Conservation (phyloP, 495 filamentous ascomycete species). For the Cetradonia linearis region DNA sequence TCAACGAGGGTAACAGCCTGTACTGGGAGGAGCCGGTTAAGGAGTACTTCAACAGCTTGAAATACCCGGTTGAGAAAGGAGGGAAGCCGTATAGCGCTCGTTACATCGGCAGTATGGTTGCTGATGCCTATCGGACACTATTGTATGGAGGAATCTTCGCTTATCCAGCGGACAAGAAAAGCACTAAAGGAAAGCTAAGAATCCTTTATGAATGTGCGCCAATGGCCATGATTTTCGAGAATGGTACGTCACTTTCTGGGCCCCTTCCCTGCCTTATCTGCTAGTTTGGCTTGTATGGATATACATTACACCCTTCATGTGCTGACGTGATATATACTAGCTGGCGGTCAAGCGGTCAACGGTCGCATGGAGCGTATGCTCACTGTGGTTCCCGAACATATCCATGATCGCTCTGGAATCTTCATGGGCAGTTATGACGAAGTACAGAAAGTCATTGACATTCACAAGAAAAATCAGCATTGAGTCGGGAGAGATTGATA, state of each 20-base stretch:
- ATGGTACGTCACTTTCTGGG: constrained; percentile 49
- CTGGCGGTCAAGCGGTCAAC: constrained; percentile 85
- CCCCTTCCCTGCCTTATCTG: background rate
- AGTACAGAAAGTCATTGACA: constrained; percentile 85
- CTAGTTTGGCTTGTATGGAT: background rate
- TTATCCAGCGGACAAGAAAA: constrained; percentile 96
- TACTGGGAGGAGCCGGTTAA: constrained; percentile 92
- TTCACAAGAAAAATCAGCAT: constrained; percentile 40
- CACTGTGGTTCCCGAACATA: constrained; percentile 79
- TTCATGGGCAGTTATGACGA: constrained; percentile 92
- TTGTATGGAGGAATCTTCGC: constrained; percentile 96
- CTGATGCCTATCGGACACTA: constrained; percentile 91
- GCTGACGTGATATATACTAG: constrained; percentile 31
- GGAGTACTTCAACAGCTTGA: constrained; percentile 79
- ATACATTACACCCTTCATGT: background rate
- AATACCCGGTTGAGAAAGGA: constrained; percentile 56
- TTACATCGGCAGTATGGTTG: constrained; percentile 97
- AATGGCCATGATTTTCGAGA: constrained; percentile 99
- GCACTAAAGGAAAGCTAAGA: constrained; percentile 91
- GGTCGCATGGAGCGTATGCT: constrained; percentile 83
- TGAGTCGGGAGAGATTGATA: background rate
- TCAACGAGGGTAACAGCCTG: constrained; percentile 93
- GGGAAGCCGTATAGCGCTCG: constrained; percentile 88
- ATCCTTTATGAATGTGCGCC: constrained; percentile 98
- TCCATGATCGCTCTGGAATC: constrained; percentile 92